phyloP scores from a whole-genome alignment of 1,139 yeast genomes.

The Suhomyces terraborum region DNA sequence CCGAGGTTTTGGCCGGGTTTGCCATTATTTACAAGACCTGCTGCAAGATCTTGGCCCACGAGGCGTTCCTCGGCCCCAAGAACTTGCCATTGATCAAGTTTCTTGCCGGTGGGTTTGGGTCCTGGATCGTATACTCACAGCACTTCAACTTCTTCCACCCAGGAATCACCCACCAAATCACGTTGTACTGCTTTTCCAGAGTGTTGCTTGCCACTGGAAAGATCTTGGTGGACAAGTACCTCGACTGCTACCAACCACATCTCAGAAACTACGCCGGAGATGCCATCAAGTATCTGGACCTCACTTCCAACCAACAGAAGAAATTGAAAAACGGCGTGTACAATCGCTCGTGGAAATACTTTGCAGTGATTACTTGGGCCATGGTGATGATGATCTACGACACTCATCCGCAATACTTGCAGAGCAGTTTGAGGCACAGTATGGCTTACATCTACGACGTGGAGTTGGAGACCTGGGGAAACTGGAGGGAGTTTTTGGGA shows the following conservation, averaged over 20 bases:
- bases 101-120: conserved; percentile 65
- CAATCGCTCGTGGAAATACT: conserved; percentile 58
- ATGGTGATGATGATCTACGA: conserved; percentile 72
- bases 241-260: conserved; percentile 40
- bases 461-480: conserved; percentile 45
- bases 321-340: conserved; percentile 39
- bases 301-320: conserved; percentile 34
- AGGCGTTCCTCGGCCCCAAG: conserved; percentile 37
- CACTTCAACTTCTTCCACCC: conserved; percentile 48
- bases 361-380: conserved; percentile 77
- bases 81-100: conserved; percentile 44
- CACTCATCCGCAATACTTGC: conserved; percentile 62
- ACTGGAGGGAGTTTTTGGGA: conserved; percentile 48
- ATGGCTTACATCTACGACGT: conserved; percentile 73
- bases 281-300: conserved; percentile 32
- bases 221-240: conserved; percentile 42
- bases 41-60: conserved; percentile 34
- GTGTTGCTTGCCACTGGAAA: conserved; percentile 57
- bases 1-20: conserved; percentile 64
- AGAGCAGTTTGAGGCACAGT: conserved; percentile 66
- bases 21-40: conserved; percentile 61
- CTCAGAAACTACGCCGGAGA: conserved; percentile 28
- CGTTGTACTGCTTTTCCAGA: conserved; percentile 62
- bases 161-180: conserved; percentile 59
- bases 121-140: conserved; percentile 67